Percentiles rank a stretch among this genome's conserved stretches.
phyloP scores from a whole-genome alignment of 2,329 filamentous ascomycete genomes.

The Rugonectria rugulosa region DNA sequence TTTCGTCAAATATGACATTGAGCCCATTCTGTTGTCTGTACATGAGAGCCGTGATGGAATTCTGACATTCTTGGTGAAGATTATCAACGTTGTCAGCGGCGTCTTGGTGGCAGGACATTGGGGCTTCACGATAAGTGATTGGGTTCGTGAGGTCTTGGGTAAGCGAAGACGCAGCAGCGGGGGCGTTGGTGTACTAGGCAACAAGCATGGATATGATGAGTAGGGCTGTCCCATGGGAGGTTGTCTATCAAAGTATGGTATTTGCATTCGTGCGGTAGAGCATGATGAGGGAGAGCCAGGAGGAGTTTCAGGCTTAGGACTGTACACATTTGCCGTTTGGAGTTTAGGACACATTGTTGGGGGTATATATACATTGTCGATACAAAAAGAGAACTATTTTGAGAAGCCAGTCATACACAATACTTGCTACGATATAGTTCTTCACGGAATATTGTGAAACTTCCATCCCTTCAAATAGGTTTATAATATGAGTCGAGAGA shows the following conservation, averaged over 20 bases:
- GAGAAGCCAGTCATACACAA: too few species aligned
- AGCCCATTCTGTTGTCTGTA: constrained; percentile 88
- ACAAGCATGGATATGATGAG: constrained; percentile 49
- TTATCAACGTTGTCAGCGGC: constrained; percentile 90
- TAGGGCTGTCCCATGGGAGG: constrained; percentile 11
- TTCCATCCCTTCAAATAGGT: too few species aligned
- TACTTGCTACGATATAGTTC: background rate
- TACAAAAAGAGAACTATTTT: constrained; percentile 19
- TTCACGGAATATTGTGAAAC: background rate
- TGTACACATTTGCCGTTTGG: constrained; percentile 26
- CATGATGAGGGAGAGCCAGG: constrained; percentile 18
- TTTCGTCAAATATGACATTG: constrained; percentile 99
- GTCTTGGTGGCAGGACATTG: constrained; percentile 94
- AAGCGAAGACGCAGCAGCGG: constrained; percentile 54
- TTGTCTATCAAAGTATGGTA: constrained; percentile 14
- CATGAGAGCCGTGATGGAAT: constrained; percentile 81
- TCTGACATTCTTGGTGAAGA: constrained; percentile 76
- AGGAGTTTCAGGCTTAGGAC: constrained; percentile 26
- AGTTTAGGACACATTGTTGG: constrained; percentile 35
- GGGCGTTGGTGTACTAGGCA: constrained; percentile 59
- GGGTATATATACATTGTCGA: constrained; percentile 23
- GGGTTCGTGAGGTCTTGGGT: constrained; percentile 66
- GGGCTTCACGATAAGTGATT: constrained; percentile 86
- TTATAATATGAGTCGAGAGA: too few species aligned
- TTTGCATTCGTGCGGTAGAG: constrained; percentile 22